Percentiles rank a stretch among this genome's conserved stretches.
Evolutionary conservation across 345 rosid species (phyloP).

Genomic region (Noccaea bulbosa): DNA sequence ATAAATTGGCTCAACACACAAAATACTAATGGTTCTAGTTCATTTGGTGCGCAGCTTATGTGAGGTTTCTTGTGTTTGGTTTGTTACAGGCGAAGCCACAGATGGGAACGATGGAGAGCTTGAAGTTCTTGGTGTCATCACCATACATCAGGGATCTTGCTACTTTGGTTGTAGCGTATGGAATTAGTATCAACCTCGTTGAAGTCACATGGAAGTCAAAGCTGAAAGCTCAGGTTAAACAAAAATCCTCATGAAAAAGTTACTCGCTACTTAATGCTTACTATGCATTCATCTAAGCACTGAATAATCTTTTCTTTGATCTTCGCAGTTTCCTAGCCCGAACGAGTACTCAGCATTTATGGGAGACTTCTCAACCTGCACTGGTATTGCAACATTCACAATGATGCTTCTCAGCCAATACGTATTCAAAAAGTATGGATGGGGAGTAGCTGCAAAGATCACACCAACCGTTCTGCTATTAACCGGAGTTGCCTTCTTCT

Average conservation of each 20-base stretch:
- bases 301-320: constrained; percentile 21
- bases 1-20: constrained; percentile 2
- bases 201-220: constrained; percentile 99
- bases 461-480: constrained; percentile 87
- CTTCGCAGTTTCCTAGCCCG: constrained; percentile 87
- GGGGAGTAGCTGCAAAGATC: constrained; percentile 96
- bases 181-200: constrained; percentile 96
- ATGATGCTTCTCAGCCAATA: constrained; percentile 96
- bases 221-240: constrained; percentile 95
- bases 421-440: constrained; percentile 83
- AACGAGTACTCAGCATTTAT: constrained; percentile 95
- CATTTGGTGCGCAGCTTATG: neutral
- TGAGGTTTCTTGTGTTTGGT: constrained; percentile 5
- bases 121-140: constrained; percentile 91
- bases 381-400: constrained; percentile 85
- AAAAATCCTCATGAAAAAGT: neutral
- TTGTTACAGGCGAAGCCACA: constrained; percentile 74
- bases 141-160: constrained; percentile 93
- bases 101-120: constrained; percentile 97
- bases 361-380: constrained; percentile 97
- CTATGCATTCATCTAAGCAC: neutral
- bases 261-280: neutral
- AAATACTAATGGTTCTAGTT: neutral
- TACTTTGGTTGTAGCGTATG: constrained; percentile 95
- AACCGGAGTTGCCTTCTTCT: constrained; percentile 94